A percentile compares a stretch with the other conserved stretches of the same genome.
phyloP scores from a whole-genome alignment of 106 monocot genomes.

The Dactylorhiza incarnata region DNA sequence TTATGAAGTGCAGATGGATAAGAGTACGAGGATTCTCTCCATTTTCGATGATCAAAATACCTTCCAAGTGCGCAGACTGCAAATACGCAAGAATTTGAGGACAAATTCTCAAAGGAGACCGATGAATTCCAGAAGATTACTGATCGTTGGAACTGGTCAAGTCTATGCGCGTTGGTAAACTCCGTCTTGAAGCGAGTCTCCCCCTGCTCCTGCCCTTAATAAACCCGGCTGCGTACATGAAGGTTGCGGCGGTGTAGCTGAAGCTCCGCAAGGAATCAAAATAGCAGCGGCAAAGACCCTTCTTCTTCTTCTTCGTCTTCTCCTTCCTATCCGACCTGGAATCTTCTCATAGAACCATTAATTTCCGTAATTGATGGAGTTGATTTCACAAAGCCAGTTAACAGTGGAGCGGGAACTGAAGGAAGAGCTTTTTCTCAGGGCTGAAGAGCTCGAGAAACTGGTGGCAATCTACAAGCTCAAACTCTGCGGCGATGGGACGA shows the following conservation, averaged over 20 bases:
- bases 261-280: neutral
- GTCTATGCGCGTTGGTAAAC: neutral
- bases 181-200: neutral
- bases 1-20: too few relatives aligned
- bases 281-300: neutral
- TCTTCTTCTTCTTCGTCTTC: neutral
- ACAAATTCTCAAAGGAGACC: neutral
- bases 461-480: slow-evolving; percentile 3
- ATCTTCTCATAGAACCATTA: neutral
- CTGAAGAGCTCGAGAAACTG: slow-evolving; percentile 4
- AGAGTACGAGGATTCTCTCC: too few relatives aligned
- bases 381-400: neutral
- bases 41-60: too few relatives aligned
- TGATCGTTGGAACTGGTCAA: neutral
- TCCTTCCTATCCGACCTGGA: neutral
- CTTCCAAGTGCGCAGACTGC: too few relatives aligned
- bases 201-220: neutral
- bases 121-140: neutral
- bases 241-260: neutral
- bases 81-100: too few relatives aligned
- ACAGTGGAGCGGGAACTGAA: neutral
- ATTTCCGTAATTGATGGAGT: neutral
- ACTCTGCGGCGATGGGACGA: neutral
- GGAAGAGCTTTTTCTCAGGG: slow-evolving; percentile 7
- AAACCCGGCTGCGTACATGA: neutral